Evolutionary conservation across 164 flowering plant genomes (phyloP).

Genomic region (Nymphaea colorata): DNA sequence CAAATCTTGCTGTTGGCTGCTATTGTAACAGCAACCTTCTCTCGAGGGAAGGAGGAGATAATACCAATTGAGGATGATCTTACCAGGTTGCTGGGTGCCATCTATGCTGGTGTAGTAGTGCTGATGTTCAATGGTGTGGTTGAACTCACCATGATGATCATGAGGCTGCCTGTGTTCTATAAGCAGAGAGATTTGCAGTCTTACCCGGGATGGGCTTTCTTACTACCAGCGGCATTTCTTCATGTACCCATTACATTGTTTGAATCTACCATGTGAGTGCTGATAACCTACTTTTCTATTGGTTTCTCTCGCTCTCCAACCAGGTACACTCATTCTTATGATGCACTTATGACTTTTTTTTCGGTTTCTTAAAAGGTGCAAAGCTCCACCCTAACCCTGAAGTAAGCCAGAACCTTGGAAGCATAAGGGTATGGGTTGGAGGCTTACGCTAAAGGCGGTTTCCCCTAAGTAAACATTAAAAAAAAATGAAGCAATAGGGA

Average conservation of each 20-base stretch:
- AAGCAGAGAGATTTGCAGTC: not conserved
- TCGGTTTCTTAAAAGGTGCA: no score
- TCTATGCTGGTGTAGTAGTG: constrained; percentile 15
- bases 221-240: not conserved
- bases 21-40: constrained; percentile 32
- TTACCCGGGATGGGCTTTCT: not conserved
- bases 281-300: not conserved
- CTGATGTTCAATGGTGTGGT: not conserved
- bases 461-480: no score
- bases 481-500: no score
- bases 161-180: not conserved
- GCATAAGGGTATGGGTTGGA: no score
- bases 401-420: no score
- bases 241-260: not conserved
- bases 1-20: constrained; percentile 63
- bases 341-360: no score
- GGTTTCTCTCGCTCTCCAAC: not conserved
- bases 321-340: not conserved
- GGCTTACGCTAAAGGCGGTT: no score
- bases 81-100: constrained; percentile 19
- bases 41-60: constrained; percentile 8
- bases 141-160: not conserved
- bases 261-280: not conserved
- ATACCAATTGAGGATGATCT: not conserved
- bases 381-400: no score